phyloP scores from a whole-genome alignment of 371 early-diverging fungal genomes.

The Apophysomyces elegans region DNA sequence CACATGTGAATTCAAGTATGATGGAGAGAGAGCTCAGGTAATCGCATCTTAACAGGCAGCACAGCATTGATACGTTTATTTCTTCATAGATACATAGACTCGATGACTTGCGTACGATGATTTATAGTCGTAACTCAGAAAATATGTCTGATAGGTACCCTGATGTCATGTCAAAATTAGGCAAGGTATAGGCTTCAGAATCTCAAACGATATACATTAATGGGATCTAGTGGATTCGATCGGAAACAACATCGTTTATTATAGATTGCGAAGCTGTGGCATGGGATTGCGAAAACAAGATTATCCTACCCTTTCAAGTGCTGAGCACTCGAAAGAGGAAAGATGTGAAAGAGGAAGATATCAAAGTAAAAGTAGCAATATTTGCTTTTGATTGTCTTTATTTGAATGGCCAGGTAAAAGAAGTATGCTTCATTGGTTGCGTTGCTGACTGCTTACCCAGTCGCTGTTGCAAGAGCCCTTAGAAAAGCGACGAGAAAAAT shows the following conservation, averaged over 20 bases:
- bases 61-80: neutral
- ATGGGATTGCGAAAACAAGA: conserved; percentile 88
- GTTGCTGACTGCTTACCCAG: conserved; percentile 29
- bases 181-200: conserved; percentile 51
- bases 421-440: conserved; percentile 2
- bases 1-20: conserved; percentile 99
- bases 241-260: conserved; percentile 85
- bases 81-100: conserved; percentile 75
- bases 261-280: conserved; percentile 99
- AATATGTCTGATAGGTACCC: conserved; percentile 95
- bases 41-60: neutral
- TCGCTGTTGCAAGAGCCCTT: conserved; percentile 84
- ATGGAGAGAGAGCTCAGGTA: conserved; percentile 99
- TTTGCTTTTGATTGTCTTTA: conserved; percentile 99
- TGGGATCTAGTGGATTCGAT: conserved; percentile 59
- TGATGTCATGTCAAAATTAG: conserved; percentile 81
- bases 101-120: conserved; percentile 71
- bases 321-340: conserved; percentile 98
- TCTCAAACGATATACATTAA: neutral
- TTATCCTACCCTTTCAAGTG: conserved; percentile 98
- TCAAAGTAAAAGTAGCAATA: conserved; percentile 94
- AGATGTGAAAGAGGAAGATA: conserved; percentile 90
- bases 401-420: conserved; percentile 84
- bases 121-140: conserved; percentile 99
- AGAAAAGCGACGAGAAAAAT: conserved; percentile 76